These are phyloP conservation scores for Bruguiera parviflora DNA, from an alignment of 345 rosid species.

Conservation along the genomic window DNA sequence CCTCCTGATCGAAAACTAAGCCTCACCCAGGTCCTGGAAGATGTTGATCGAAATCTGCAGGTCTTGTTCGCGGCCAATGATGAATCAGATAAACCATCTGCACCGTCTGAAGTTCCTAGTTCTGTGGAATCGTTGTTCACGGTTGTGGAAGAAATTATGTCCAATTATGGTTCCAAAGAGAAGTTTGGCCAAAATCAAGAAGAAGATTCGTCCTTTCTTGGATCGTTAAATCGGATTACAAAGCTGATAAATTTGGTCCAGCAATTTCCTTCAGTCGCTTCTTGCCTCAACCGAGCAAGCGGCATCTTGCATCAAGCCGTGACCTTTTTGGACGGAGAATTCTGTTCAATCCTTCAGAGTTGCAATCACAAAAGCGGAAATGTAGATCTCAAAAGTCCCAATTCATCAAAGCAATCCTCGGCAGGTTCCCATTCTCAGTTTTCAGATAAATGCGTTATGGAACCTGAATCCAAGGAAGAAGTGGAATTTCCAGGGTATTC, in stretches of 20 bases:
- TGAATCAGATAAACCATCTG: conserved; percentile 1
- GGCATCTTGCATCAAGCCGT: conserved; percentile 5
- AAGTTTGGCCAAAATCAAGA: conserved; percentile 37
- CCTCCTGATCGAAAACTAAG: not conserved
- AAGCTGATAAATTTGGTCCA: conserved; percentile 30
- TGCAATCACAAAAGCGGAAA: not conserved
- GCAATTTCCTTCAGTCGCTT: conserved; percentile 17
- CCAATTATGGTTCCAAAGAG: conserved; percentile 27
- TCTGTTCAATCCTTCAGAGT: conserved; percentile 9
- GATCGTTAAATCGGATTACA: conserved; percentile 39
- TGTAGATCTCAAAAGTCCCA: conserved; percentile 31
- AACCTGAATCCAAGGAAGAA: conserved; percentile 8
- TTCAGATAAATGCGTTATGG: conserved; percentile 13
- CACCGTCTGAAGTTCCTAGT: conserved; percentile 31
- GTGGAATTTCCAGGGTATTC: conserved; percentile 26
- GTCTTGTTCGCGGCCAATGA: conserved; percentile 10
- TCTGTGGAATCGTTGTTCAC: conserved; percentile 39
- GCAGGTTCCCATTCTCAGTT: conserved; percentile 15
- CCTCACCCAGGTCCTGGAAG: conserved; percentile 33
- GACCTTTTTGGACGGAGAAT: conserved; percentile 13
- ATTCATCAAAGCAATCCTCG: conserved; percentile 17
- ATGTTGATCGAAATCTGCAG: conserved; percentile 43
- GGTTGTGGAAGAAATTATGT: conserved; percentile 43
- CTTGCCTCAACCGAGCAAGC: conserved; percentile 9
- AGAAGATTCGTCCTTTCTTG: conserved; percentile 38